Conservation (phyloP, 1,284 basidiomycete genomes). For the Gomphus bonarii region DNA sequence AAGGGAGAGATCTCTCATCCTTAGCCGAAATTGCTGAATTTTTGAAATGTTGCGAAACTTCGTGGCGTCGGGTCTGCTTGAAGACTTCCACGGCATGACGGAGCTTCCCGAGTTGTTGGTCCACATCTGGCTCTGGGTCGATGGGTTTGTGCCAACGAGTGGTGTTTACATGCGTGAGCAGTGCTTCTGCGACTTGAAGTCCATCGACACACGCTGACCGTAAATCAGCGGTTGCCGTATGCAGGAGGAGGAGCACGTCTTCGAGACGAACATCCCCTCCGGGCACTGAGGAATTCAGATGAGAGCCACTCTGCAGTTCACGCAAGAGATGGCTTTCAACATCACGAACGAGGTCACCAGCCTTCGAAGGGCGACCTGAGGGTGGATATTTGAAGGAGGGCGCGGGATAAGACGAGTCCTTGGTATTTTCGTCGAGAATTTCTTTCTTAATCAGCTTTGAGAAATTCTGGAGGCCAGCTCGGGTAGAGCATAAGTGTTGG, state of each 20-base stretch:
- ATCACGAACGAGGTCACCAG: not conserved
- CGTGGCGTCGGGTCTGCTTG: slow-evolving; percentile 28
- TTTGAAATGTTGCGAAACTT: slow-evolving; percentile 39
- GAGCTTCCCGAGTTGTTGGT: slow-evolving; percentile 28
- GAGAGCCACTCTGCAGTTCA: slow-evolving; percentile 25
- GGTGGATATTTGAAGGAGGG: not conserved
- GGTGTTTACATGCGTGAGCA: slow-evolving; percentile 36
- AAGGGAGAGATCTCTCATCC: slow-evolving; percentile 18
- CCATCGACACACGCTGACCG: slow-evolving; percentile 28
- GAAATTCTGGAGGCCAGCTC: slow-evolving; percentile 7
- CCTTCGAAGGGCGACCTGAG: not conserved
- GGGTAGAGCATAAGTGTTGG: not conserved
- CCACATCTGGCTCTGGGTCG: slow-evolving; percentile 20
- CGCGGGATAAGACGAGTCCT: not conserved
- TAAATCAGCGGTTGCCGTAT: slow-evolving; percentile 31
- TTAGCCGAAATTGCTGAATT: slow-evolving; percentile 17
- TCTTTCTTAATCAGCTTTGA: not conserved
- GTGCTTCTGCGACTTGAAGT: slow-evolving; percentile 25
- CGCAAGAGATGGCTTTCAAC: slow-evolving; percentile 33
- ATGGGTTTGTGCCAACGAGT: slow-evolving; percentile 30
- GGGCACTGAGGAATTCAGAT: slow-evolving; percentile 1
- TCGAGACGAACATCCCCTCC: slow-evolving; percentile 25
- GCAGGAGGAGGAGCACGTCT: slow-evolving; percentile 40
- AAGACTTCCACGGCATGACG: slow-evolving; percentile 29
- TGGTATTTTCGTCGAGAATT: not conserved